Percentiles rank a stretch among this genome's conserved stretches.
Conservation (phyloP, 2,329 filamentous ascomycete species). For the Scytalidium sp. region DNA sequence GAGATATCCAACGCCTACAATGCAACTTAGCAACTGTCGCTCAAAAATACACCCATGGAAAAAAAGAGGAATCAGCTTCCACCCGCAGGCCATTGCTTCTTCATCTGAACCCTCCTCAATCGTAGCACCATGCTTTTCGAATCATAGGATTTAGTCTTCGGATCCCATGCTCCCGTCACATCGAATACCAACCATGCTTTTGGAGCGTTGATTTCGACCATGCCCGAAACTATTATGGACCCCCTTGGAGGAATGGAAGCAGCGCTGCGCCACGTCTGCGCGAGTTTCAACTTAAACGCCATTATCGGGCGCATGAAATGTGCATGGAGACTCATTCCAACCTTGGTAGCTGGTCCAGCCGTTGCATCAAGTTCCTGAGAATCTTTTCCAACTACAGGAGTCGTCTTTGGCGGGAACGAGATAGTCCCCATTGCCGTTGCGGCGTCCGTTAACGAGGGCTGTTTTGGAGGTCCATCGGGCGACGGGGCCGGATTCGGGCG, state of each 20-base stretch:
- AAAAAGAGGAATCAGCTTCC: neutral
- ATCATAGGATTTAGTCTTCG: conserved; percentile 42
- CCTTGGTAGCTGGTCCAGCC: neutral
- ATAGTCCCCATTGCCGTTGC: neutral
- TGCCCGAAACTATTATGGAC: conserved; percentile 48
- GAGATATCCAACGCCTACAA: neutral
- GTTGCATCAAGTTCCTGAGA: neutral
- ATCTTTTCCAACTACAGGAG: neutral
- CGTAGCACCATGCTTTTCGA: conserved; percentile 31
- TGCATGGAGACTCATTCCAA: conserved; percentile 9
- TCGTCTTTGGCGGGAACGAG: neutral
- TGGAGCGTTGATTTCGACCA: conserved; percentile 50
- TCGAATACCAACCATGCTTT: conserved; percentile 47
- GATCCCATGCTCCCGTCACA: conserved; percentile 53
- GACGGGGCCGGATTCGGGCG: neutral
- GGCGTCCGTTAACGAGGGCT: neutral
- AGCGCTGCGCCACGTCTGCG: conserved; percentile 44
- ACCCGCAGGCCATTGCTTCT: conserved; percentile 31
- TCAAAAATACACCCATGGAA: neutral
- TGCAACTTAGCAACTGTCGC: neutral
- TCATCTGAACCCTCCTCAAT: conserved; percentile 43
- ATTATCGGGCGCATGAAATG: conserved; percentile 21
- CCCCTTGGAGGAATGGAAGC: conserved; percentile 45
- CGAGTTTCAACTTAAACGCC: conserved; percentile 24
- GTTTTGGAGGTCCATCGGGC: conserved; percentile 6